Evolutionary conservation across 371 early-diverging fungal genomes (phyloP).

Genomic region (Lichtheimia corymbifera): DNA sequence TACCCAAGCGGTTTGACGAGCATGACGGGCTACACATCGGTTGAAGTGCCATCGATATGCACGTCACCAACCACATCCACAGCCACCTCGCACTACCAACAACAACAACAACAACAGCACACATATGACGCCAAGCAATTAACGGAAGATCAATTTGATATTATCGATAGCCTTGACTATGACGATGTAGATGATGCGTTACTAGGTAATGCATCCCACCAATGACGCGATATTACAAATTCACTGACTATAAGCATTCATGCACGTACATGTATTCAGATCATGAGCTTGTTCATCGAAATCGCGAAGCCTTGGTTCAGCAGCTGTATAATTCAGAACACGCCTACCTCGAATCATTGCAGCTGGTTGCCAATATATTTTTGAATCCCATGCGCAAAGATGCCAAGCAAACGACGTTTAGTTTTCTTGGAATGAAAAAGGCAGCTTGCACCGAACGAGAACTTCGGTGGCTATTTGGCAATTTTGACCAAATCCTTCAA

Average conservation of each 20-base stretch:
- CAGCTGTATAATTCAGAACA: conserved; percentile 33
- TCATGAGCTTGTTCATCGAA: conserved; percentile 37
- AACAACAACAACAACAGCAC: conserved; percentile 3
- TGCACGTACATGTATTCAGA: conserved; percentile 17
- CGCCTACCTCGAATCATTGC: conserved; percentile 37
- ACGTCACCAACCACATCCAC: background rate
- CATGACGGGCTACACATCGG: conserved; percentile 10
- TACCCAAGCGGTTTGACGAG: conserved; percentile 15
- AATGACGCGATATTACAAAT: background rate
- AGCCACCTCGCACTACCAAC: background rate
- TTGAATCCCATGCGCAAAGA: conserved; percentile 33
- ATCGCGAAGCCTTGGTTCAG: conserved; percentile 37
- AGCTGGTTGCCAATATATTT: conserved; percentile 29
- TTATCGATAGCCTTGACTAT: conserved; percentile 18
- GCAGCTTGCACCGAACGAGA: conserved; percentile 43
- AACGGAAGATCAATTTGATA: conserved; percentile 20
- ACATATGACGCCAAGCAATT: background rate
- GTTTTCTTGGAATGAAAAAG: conserved; percentile 40
- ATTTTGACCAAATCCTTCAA: conserved; percentile 37
- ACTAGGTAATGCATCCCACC: conserved; percentile 18
- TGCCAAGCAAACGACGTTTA: conserved; percentile 29
- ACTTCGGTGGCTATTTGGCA: conserved; percentile 44
- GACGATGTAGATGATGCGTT: conserved; percentile 27
- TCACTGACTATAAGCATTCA: background rate
- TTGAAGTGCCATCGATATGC: background rate